Percentiles rank a stretch among this genome's conserved stretches.
Conservation (phyloP, 2,329 filamentous ascomycete species). For the Fonsecaea nubica region DNA sequence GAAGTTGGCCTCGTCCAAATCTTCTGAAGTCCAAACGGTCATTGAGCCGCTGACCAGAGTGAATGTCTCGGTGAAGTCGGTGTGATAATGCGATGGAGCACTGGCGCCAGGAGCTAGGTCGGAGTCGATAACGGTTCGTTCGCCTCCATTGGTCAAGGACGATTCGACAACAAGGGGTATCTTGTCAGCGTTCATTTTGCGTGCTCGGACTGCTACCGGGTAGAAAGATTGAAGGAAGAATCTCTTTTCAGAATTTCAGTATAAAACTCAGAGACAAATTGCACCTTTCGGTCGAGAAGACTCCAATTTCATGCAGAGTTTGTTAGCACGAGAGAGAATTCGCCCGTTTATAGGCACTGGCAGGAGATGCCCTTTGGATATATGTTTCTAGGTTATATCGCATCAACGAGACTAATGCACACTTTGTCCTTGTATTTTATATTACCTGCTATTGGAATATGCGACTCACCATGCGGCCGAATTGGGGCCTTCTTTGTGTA, state of each 20-base stretch:
- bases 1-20: constrained; percentile 18
- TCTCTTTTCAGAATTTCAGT: not conserved
- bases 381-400: too few species aligned
- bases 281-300: too few species aligned
- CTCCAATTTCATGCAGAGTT: too few species aligned
- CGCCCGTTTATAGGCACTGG: too few species aligned
- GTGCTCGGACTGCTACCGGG: not conserved
- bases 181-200: constrained; percentile 23
- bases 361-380: too few species aligned
- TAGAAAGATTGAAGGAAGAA: not conserved
- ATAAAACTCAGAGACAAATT: not conserved
- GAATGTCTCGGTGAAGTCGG: constrained; percentile 24
- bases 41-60: constrained; percentile 22
- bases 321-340: too few species aligned
- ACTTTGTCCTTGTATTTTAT: not conserved
- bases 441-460: not conserved
- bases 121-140: constrained; percentile 11
- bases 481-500: not conserved
- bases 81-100: constrained; percentile 26
- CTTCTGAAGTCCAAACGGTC: constrained; percentile 24
- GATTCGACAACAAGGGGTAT: constrained; percentile 21
- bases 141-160: constrained; percentile 15
- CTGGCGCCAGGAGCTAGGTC: constrained; percentile 18
- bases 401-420: too few species aligned
- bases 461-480: not conserved